Evolutionary conservation across 2,329 filamentous ascomycete species (phyloP), one percentile per base, ranked within the genome.

Genomic region (Trichoderma guizhouense): DNA sequence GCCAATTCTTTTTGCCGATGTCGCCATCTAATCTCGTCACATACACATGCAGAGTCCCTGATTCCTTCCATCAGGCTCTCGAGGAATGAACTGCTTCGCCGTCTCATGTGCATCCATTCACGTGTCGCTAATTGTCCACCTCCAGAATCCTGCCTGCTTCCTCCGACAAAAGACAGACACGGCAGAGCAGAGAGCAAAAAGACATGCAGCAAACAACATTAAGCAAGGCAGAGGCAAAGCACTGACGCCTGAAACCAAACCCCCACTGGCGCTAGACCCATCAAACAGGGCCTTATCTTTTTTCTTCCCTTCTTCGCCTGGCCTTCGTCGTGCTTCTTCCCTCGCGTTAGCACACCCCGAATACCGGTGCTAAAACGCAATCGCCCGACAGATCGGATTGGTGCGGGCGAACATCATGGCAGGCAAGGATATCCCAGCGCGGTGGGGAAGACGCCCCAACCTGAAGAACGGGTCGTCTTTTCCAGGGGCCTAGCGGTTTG

Each of bases 341-440:
- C 64, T 69, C 66, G 66, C 55, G n/a, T 47, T 51, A 61, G 39
- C 39, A 30, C 15, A 9, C 66, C 39, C 66, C 55, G 57, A 61
- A 53, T 36, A 62, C 66, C 70, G 47, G 57, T 61, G 64, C 70
- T 68, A 72, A 61, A 70, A 61, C 66, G 66, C 71, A 72, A 65
- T 72, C 47, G 71, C 71, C 70, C 58, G 67, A 72, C 60, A 64
- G 71, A 72, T 72, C 71, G 71, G 71, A 71, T 72, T 72, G 28
- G 47, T 65, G 57, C 65, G 67, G 51, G 66, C 60, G 62, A 71
- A 30, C 71, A 71, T 69, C 66, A 70, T 72, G 66, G 71, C 71
- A 72, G 67, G 47, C 71, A 70, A 70, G 71, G 71, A 55, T 72
- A 63, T 65, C 67, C 71, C 36, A 32, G 68, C 39, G 36, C 47